These are phyloP conservation scores for Scenedesmus sp. DNA, from an alignment of 163 green algal genomes.

Conservation along the genomic window DNA sequence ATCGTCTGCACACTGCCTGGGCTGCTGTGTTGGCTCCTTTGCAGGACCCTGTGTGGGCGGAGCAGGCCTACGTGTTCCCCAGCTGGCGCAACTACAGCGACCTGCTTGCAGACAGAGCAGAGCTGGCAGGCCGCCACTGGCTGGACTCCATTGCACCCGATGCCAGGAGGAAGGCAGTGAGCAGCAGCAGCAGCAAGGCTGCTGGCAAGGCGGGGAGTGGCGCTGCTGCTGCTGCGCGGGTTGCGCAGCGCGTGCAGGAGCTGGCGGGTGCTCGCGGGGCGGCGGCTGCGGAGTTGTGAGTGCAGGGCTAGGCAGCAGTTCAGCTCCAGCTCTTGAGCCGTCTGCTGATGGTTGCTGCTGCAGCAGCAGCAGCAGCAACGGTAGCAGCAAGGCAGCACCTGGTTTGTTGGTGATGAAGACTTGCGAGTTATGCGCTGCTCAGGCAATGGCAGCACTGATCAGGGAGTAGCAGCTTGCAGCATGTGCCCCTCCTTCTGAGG, in stretches of 20 bases:
- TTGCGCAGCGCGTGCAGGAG: neutral
- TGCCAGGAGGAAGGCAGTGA: neutral
- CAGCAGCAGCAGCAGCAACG: constrained; percentile 11
- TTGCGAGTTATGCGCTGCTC: too few relatives aligned
- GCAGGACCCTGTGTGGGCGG: constrained; percentile 47
- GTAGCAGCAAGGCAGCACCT: neutral
- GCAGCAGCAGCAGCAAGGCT: neutral
- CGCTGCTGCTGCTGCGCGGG: neutral
- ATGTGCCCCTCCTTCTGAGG: too few relatives aligned
- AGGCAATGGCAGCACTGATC: too few relatives aligned
- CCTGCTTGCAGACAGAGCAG: neutral
- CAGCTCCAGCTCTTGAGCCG: neutral
- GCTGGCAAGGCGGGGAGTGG: neutral
- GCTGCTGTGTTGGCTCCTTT: neutral
- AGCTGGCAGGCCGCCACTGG: constrained; percentile 9
- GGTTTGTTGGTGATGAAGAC: too few relatives aligned
- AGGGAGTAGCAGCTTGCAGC: too few relatives aligned
- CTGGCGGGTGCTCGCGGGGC: neutral
- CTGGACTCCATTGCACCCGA: constrained; percentile 32
- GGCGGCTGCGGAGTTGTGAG: neutral
- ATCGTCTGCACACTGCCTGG: too few relatives aligned
- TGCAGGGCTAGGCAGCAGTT: too few relatives aligned
- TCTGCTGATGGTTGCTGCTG: neutral
- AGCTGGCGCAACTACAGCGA: constrained; percentile 18
- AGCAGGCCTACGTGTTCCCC: constrained; percentile 47